phyloP scores from a whole-genome alignment of 2,329 filamentous ascomycete species.

The Epicoccum sorghinum region DNA sequence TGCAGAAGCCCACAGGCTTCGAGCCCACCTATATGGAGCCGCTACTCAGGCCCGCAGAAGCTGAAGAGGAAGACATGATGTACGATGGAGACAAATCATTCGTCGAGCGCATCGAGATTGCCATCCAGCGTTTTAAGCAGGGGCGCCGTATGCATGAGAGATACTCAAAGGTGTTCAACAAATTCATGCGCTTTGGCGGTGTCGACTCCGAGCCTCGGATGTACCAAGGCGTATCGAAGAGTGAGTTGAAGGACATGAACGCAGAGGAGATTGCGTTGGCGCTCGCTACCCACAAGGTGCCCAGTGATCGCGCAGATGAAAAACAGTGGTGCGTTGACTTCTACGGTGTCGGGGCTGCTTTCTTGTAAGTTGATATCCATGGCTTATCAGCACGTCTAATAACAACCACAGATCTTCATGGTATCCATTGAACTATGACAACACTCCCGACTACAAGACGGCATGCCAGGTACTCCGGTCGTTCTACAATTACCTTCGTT shows the following conservation, averaged over 20 bases:
- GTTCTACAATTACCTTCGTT: conserved; percentile 85
- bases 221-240: conserved; percentile 67
- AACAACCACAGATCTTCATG: conserved; percentile 58
- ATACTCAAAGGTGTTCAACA: conserved; percentile 71
- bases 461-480: conserved; percentile 76
- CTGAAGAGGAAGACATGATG: conserved; percentile 68
- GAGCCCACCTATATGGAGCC: conserved; percentile 79
- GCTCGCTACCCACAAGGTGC: conserved; percentile 67
- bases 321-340: conserved; percentile 83
- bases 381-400: conserved; percentile 6
- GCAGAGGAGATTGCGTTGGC: conserved; percentile 69
- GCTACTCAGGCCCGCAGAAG: conserved; percentile 74
- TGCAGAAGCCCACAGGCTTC: conserved; percentile 54
- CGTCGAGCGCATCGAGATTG: conserved; percentile 78
- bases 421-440: conserved; percentile 61
- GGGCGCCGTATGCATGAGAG: conserved; percentile 74
- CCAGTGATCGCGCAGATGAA: conserved; percentile 54
- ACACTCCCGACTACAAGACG: conserved; percentile 57
- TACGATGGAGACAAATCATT: conserved; percentile 63
- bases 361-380: conserved; percentile 63
- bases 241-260: conserved; percentile 67
- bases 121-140: conserved; percentile 79
- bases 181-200: conserved; percentile 83
- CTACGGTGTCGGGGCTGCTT: conserved; percentile 75
- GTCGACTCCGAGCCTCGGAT: conserved; percentile 67